phyloP scores from a whole-genome alignment of 1,284 basidiomycete species.

The Vanrija sp. region DNA sequence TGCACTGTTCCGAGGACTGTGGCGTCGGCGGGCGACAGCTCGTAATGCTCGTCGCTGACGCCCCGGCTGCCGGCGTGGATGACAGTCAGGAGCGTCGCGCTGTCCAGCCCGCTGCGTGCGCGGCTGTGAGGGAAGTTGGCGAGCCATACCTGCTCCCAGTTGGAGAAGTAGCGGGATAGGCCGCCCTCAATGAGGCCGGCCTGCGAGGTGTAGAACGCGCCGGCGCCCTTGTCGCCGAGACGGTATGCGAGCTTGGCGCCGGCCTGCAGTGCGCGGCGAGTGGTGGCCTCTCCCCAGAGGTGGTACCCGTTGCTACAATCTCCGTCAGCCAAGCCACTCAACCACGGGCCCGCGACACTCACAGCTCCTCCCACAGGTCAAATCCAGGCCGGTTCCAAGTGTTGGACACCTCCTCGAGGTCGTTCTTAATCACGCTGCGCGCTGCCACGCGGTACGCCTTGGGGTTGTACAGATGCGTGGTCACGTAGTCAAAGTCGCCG shows the following conservation, averaged over 20 bases:
- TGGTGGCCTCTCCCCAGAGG: conserved; percentile 50
- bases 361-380: conserved; percentile 49
- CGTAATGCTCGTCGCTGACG: conserved; percentile 5
- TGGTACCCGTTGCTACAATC: conserved; percentile 43
- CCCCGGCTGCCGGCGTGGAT: conserved; percentile 40
- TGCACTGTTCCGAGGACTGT: conserved; percentile 43
- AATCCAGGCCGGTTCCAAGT: conserved; percentile 45
- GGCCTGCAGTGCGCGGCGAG: conserved; percentile 45
- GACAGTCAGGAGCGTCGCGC: conserved; percentile 47
- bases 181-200: conserved; percentile 24
- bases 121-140: not conserved
- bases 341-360: conserved; percentile 11
- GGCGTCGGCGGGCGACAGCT: conserved; percentile 21
- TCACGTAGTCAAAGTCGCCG: conserved; percentile 43
- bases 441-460: conserved; percentile 8
- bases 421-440: conserved; percentile 51
- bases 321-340: not conserved
- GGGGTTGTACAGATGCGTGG: conserved; percentile 43
- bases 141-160: too few species aligned
- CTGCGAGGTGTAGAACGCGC: conserved; percentile 39
- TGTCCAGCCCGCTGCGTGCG: conserved; percentile 44
- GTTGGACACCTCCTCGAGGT: conserved; percentile 52
- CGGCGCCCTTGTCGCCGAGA: conserved; percentile 43
- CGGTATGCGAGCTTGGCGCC: conserved; percentile 46
- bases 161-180: too few species aligned